Conservation (phyloP, 148 eudicot genomes). For the Polygonum aviculare region DNA sequence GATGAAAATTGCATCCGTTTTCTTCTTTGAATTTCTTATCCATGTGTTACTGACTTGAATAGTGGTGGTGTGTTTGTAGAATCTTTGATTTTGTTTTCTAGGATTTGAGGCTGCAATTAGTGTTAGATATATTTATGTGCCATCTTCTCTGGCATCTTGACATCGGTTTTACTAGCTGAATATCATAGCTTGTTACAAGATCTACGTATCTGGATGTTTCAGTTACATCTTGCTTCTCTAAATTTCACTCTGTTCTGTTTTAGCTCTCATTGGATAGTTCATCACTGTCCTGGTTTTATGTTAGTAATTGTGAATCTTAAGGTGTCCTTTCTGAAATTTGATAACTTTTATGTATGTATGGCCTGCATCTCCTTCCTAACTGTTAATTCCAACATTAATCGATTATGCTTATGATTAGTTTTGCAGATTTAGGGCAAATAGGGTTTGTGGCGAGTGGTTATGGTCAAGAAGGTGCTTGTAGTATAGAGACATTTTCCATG, state of each 20-base stretch:
- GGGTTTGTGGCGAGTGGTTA: neutral
- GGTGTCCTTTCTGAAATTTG: neutral
- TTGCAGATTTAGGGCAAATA: neutral
- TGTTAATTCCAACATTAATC: neutral
- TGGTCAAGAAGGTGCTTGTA: too few species aligned
- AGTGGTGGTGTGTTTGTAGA: neutral
- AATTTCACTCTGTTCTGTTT: neutral
- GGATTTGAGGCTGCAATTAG: neutral
- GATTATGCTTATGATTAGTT: neutral
- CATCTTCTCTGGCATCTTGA: neutral
- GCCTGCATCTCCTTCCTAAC: neutral
- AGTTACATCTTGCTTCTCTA: neutral
- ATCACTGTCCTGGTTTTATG: neutral
- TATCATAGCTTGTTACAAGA: neutral
- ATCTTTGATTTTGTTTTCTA: neutral
- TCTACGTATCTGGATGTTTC: neutral
- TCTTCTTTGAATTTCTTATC: neutral
- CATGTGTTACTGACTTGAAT: neutral
- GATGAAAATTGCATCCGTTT: conserved; percentile 2
- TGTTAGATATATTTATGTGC: neutral
- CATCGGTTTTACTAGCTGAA: neutral
- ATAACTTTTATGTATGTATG: neutral
- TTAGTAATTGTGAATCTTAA: neutral
- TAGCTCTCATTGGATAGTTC: neutral
- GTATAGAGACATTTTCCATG: neutral